Base-by-base conservation (phyloP, 345 rosid genomes). In the Eucalyptus brandiana region DNA sequence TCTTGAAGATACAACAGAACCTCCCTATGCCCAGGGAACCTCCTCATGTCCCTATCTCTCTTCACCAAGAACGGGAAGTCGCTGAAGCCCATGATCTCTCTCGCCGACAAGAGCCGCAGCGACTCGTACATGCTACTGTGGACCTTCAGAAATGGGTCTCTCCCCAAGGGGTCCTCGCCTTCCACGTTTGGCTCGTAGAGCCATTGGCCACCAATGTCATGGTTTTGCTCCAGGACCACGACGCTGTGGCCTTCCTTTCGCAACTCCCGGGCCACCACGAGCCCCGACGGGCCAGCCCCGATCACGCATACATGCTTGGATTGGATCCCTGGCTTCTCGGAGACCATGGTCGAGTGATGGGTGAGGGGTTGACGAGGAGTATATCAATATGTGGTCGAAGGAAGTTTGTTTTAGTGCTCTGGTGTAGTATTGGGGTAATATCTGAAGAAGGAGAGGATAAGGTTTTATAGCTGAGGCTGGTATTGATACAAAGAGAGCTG, bases 261-360 rank as follows among this genome's bases (percentile, higher is more conserved):
- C 62, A 97, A 90, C 95, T 97, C 99, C 89, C 98, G 95, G 21
- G 97, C 98, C 4, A 96, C 96, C 86, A 95, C 99, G 54, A 97
- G 94, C 86, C 99, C 99, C 28, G 99, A 93, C 2, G 99, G 97
- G 80, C 99, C 99, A 6, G 99, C 99, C 2, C 99, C 99, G n/a
- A 97, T 97, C 88, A 97, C 99, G 86, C 99, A 96, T 8, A 97
- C 99, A 0, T 91, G 90, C 86, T 91, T 95, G 8, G 93, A 89
- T 23, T 62, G 88, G 90, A 14, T 37, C 37, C 12, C 16, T 8
- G 21, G 87, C 48, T 28, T 54, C 76, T 89, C 94, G 7, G 94
- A 92, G 44, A 93, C 96, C 96, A 94, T 89, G 45, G 86, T 89
- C 26, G 67, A 32, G 45, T 11, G 45, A 47, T 15, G 60, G 44